These are phyloP conservation scores for Penicillium aurantiogriseum DNA, from an alignment of 2,329 filamentous ascomycete genomes.

Conservation along the genomic window DNA sequence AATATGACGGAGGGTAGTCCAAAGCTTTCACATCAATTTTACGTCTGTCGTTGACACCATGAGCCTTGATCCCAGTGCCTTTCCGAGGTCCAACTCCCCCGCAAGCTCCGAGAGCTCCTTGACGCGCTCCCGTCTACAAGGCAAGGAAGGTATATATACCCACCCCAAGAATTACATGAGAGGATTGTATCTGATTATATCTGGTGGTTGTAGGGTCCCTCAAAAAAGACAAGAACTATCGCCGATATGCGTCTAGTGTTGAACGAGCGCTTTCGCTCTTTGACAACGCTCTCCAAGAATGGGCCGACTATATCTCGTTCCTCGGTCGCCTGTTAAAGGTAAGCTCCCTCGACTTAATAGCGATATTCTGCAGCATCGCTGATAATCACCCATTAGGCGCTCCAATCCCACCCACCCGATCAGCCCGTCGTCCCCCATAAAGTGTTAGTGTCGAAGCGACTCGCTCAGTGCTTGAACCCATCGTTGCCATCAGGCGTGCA, in stretches of 20 bases:
- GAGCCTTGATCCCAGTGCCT: constrained; percentile 44
- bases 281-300: constrained; percentile 92
- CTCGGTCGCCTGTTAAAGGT: constrained; percentile 88
- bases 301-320: constrained; percentile 99
- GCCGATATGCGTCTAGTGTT: constrained; percentile 84
- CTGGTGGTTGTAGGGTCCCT: constrained; percentile 30
- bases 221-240: constrained; percentile 66
- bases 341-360: constrained; percentile 16
- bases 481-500: constrained; percentile 92
- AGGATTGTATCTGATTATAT: not conserved
- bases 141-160: constrained; percentile 68
- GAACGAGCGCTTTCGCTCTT: constrained; percentile 86
- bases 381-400: constrained; percentile 56
- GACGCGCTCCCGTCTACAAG: constrained; percentile 73
- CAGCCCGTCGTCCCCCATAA: constrained; percentile 76
- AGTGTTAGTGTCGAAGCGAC: constrained; percentile 76
- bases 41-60: constrained; percentile 37
- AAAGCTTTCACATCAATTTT: constrained; percentile 21
- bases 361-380: not conserved
- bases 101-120: constrained; percentile 81
- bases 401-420: constrained; percentile 78
- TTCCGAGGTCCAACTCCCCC: constrained; percentile 60
- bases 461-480: constrained; percentile 93
- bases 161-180: not conserved
- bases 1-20: constrained; percentile 37